These are phyloP conservation scores for Gentiana dahurica DNA, from an alignment of 257 asterid genomes.

Conservation along the genomic window DNA sequence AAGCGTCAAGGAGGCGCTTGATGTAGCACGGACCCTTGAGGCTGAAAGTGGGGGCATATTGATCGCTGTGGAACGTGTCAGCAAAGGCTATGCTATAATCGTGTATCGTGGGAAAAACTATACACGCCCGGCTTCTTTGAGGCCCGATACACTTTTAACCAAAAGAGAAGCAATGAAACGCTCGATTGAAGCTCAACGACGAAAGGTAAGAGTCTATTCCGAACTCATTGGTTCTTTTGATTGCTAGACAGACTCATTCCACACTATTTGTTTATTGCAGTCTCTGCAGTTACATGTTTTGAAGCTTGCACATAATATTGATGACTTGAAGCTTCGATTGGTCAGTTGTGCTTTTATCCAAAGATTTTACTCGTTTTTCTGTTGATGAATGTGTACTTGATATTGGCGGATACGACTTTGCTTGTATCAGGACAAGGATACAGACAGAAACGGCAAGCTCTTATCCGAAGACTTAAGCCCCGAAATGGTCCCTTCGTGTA, in stretches of 20 bases:
- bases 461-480: constrained; percentile 20
- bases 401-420: constrained; percentile 6
- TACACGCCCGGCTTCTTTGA: constrained; percentile 76
- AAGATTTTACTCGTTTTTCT: not conserved
- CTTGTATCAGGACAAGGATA: constrained; percentile 42
- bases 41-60: constrained; percentile 96
- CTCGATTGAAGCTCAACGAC: constrained; percentile 81
- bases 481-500: constrained; percentile 24
- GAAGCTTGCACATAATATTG: constrained; percentile 70
- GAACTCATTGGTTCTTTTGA: no score
- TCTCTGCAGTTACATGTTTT: constrained; percentile 80
- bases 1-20: constrained; percentile 61
- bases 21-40: constrained; percentile 65
- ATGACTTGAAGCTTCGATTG: constrained; percentile 58
- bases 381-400: not conserved
- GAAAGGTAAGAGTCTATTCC: constrained; percentile 36
- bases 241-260: no score
- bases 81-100: constrained; percentile 77
- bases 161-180: constrained; percentile 94
- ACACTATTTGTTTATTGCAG: constrained; percentile 34
- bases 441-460: constrained; percentile 19
- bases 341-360: constrained; percentile 25
- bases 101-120: constrained; percentile 95
- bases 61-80: constrained; percentile 82
- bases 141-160: constrained; percentile 84